Percentiles rank a stretch among this genome's conserved stretches.
phyloP scores from a whole-genome alignment of 176 grass and related monocot genomes.

The Aegilops bicornis region DNA sequence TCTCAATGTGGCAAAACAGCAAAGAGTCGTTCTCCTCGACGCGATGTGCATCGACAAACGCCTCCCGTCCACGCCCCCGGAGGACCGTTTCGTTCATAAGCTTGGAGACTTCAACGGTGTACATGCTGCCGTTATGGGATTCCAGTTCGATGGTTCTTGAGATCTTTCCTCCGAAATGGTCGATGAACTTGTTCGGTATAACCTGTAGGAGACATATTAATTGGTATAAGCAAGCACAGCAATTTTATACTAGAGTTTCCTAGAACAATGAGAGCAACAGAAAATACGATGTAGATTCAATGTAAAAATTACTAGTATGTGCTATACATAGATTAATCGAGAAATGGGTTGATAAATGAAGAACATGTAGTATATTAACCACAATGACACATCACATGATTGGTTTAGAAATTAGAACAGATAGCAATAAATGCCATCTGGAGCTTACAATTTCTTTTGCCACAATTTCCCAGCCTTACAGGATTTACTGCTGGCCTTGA shows the following conservation, averaged over 20 bases:
- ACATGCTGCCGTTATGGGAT: not conserved
- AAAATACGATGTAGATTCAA: not conserved
- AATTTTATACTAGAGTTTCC: not conserved
- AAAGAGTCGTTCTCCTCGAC: conserved; percentile 35
- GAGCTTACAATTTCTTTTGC: not conserved
- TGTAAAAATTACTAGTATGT: not conserved
- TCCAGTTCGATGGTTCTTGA: not conserved
- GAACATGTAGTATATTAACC: not conserved
- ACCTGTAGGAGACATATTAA: not conserved
- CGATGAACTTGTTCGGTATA: not conserved
- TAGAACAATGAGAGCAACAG: not conserved
- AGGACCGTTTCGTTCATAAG: not conserved
- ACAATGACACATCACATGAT: not conserved
- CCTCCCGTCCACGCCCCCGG: not conserved
- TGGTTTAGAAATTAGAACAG: not conserved
- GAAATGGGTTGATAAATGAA: not conserved
- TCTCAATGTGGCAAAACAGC: conserved; percentile 25
- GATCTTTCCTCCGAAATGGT: not conserved
- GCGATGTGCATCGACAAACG: not conserved
- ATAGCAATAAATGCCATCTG: not conserved
- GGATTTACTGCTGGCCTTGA: not conserved
- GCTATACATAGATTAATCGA: not conserved
- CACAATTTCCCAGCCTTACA: not conserved
- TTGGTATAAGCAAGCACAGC: not conserved
- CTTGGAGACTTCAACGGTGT: not conserved